Conservation (phyloP, 805 yeast species). For the Tetrapisispora nanseiensis region DNA sequence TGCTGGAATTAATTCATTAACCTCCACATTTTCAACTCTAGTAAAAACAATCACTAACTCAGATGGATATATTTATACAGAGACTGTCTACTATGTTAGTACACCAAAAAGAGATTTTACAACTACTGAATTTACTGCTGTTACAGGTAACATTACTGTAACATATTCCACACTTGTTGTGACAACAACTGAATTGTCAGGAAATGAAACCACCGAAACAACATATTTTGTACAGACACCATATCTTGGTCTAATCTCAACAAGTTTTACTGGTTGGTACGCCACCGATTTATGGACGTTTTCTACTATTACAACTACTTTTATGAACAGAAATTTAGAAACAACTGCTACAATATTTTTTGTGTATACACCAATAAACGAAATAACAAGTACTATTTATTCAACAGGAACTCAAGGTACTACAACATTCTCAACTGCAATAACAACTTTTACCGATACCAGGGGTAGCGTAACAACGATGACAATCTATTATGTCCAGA, state of each 20-base stretch:
- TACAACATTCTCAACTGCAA: background rate
- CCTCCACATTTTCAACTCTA: background rate
- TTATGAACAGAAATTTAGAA: background rate
- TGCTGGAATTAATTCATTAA: background rate
- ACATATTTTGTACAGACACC: constrained; percentile 1
- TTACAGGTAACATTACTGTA: background rate
- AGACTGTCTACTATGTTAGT: background rate
- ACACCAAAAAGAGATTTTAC: background rate
- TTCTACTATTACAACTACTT: constrained; percentile 1
- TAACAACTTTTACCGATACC: background rate
- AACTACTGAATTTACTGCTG: background rate
- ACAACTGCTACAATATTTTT: background rate
- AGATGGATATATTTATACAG: background rate
- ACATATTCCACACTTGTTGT: background rate
- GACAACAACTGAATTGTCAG: background rate
- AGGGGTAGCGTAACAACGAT: background rate
- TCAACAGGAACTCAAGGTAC: background rate
- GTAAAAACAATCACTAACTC: background rate
- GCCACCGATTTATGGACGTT: background rate
- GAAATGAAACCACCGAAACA: background rate
- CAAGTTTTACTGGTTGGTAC: constrained; percentile 1
- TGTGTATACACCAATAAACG: background rate
- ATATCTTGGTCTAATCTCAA: background rate
- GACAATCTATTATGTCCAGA: background rate
- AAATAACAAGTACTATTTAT: background rate